Conservation (phyloP, 805 yeast genomes). For the Metschnikowia kunwiensis region DNA sequence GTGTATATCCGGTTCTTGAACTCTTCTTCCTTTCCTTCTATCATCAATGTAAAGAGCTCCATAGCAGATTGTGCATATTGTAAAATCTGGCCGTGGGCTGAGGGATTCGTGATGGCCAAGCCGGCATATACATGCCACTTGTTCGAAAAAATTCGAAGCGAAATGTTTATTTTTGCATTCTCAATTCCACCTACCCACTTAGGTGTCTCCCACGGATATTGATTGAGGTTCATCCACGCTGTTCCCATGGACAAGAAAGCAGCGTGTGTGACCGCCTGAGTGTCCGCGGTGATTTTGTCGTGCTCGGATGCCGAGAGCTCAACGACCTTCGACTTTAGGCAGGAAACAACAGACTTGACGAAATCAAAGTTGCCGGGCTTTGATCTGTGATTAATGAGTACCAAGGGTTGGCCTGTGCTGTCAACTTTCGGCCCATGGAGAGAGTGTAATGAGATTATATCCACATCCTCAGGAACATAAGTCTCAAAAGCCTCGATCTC, state of each 20-base stretch:
- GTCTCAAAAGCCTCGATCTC: conserved; percentile 84
- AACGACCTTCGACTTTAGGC: conserved; percentile 76
- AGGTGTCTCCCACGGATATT: conserved; percentile 88
- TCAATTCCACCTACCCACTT: conserved; percentile 93
- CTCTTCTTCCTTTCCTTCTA: conserved; percentile 60
- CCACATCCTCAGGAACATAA: conserved; percentile 70
- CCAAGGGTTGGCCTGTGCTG: conserved; percentile 90
- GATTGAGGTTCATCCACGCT: conserved; percentile 82
- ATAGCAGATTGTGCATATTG: conserved; percentile 86
- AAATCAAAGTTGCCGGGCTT: conserved; percentile 50
- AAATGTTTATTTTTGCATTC: conserved; percentile 91
- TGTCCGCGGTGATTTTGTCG: conserved; percentile 94
- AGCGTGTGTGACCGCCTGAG: conserved; percentile 98
- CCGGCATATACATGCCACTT: conserved; percentile 99
- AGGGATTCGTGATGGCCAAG: conserved; percentile 90
- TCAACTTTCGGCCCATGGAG: conserved; percentile 92
- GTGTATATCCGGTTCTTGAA: conserved; percentile 53
- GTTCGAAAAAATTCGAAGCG: conserved; percentile 84
- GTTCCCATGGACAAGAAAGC: conserved; percentile 96
- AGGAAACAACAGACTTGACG: conserved; percentile 62
- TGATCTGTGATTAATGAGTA: conserved; percentile 74
- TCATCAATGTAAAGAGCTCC: conserved; percentile 78
- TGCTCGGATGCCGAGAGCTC: conserved; percentile 82
- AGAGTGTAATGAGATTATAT: conserved; percentile 85
- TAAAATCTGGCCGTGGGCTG: conserved; percentile 86